Percentiles rank a stretch among this genome's conserved stretches.
phyloP scores from a whole-genome alignment of 306 rosid species.

The Castanea crenata region DNA sequence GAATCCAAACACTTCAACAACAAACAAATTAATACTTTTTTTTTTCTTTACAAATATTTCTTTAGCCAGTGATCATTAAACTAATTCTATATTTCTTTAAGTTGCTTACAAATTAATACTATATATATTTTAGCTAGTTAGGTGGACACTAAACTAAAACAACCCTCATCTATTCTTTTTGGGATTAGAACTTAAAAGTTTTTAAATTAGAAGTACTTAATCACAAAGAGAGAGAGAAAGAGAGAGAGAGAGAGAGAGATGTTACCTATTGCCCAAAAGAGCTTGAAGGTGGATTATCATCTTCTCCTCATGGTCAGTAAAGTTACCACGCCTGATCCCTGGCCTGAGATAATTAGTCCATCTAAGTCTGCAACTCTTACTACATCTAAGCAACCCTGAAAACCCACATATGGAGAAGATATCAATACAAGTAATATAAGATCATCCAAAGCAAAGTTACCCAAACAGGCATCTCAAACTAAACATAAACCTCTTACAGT shows the following conservation, averaged over 20 bases:
- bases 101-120: too few relatives aligned
- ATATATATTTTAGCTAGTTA: too few relatives aligned
- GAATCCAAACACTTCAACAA: not conserved
- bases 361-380: slow-evolving; percentile 90
- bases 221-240: not conserved
- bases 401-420: not conserved
- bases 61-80: too few relatives aligned
- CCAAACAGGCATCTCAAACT: not conserved
- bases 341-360: slow-evolving; percentile 96
- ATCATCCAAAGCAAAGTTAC: not conserved
- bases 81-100: too few relatives aligned
- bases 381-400: slow-evolving; percentile 82
- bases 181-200: too few relatives aligned
- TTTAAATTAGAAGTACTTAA: not conserved
- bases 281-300: slow-evolving; percentile 97
- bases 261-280: slow-evolving; percentile 92
- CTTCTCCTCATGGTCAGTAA: slow-evolving; percentile 90
- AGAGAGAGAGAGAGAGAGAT: not conserved
- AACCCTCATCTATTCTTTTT: too few relatives aligned
- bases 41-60: too few relatives aligned
- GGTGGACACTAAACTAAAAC: too few relatives aligned
- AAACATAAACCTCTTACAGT: not conserved
- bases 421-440: not conserved
- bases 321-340: slow-evolving; percentile 89
- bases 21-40: not conserved